Percentiles rank a stretch among this genome's conserved stretches.
These are phyloP conservation scores for Metarhizium album DNA, from an alignment of 2,329 filamentous ascomycete genomes.

Conservation along the genomic window DNA sequence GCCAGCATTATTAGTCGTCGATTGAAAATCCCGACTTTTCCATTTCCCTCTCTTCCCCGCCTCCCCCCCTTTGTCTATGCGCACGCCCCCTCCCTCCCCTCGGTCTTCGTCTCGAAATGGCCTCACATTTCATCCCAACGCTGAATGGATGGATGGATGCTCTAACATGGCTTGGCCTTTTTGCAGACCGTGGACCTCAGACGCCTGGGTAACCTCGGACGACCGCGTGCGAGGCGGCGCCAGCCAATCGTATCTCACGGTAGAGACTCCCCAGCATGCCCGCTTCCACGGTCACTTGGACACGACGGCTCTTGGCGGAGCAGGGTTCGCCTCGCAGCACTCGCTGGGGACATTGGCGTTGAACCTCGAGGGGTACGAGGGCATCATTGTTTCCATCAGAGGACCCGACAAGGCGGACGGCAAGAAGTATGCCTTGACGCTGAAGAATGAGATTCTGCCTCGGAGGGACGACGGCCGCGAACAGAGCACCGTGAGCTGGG, in stretches of 20 bases:
- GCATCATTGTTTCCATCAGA: slow-evolving; percentile 43
- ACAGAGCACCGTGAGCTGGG: slow-evolving; percentile 61
- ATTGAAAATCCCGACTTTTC: neutral
- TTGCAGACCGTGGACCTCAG: slow-evolving; percentile 44
- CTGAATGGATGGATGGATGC: too few relatives aligned
- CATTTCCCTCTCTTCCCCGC: neutral
- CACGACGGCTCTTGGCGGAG: slow-evolving; percentile 63
- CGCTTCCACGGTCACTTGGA: slow-evolving; percentile 61
- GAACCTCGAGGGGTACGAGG: slow-evolving; percentile 54
- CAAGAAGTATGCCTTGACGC: slow-evolving; percentile 61
- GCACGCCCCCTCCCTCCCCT: neutral
- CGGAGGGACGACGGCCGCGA: slow-evolving; percentile 55
- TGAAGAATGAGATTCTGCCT: slow-evolving; percentile 59
- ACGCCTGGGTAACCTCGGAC: slow-evolving; percentile 59
- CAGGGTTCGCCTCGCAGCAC: slow-evolving; percentile 72
- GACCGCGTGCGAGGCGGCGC: slow-evolving; percentile 68
- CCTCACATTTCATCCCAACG: neutral
- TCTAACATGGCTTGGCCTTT: neutral
- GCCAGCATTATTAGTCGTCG: neutral
- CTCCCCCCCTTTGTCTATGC: neutral
- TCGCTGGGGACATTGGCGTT: slow-evolving; percentile 49
- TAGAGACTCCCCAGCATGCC: slow-evolving; percentile 28
- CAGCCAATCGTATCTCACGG: slow-evolving; percentile 43
- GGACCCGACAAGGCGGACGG: slow-evolving; percentile 35
- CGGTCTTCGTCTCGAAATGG: neutral